phyloP scores from a whole-genome alignment of 1,139 yeast genomes.

The Wickerhamiella pararugosa region DNA sequence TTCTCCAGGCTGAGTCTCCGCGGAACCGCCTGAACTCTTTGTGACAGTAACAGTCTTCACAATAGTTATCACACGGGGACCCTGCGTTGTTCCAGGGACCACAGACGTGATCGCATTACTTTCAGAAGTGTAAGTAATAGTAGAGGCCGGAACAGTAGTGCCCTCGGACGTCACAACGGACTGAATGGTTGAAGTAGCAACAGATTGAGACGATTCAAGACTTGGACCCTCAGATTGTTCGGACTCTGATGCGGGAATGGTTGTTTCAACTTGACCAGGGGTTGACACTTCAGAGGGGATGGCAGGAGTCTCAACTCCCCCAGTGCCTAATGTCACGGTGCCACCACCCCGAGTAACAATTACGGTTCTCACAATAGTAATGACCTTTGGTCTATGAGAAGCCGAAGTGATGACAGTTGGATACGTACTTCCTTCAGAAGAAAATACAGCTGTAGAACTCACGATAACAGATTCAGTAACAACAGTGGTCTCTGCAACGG shows the following conservation, averaged over 20 bases:
- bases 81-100: slow-evolving; percentile 8
- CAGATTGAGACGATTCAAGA: background rate
- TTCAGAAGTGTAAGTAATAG: slow-evolving; percentile 9
- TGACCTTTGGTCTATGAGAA: slow-evolving; percentile 12
- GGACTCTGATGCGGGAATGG: background rate
- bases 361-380: slow-evolving; percentile 10
- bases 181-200: background rate
- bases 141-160: slow-evolving; percentile 13
- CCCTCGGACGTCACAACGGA: slow-evolving; percentile 7
- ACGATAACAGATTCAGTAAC: background rate
- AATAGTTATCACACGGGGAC: slow-evolving; percentile 11
- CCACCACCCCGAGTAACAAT: slow-evolving; percentile 1
- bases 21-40: background rate
- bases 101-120: slow-evolving; percentile 4
- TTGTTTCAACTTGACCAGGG: background rate
- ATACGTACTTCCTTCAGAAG: background rate
- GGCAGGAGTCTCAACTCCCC: background rate
- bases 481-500: slow-evolving; percentile 5
- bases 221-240: background rate
- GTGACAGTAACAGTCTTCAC: slow-evolving; percentile 7
- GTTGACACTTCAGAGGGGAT: background rate
- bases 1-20: background rate
- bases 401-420: slow-evolving; percentile 3
- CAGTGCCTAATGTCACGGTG: background rate
- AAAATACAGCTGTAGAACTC: background rate